Base-by-base conservation (phyloP, 2,329 filamentous ascomycete genomes). In the Aspergillus sp. region DNA sequence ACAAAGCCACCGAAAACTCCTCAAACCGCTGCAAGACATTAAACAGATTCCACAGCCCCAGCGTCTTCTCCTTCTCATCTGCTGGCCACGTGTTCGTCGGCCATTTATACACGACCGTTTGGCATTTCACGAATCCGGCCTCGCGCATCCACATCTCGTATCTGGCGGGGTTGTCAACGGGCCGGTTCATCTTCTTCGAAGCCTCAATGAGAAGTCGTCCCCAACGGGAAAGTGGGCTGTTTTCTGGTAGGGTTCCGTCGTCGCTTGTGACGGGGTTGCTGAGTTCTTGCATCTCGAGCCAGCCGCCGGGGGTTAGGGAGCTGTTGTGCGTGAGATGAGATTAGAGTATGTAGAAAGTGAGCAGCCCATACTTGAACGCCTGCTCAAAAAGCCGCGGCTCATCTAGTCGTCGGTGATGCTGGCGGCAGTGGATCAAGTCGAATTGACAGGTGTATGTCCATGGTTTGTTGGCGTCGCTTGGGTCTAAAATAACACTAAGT, bases 361-460 rank as follows among this genome's bases (percentile, higher is more conserved):
- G 24, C 4, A 26, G 9, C 13, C n/a, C 43, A 1, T 42, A 40
- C 35, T 3, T 40, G 19, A 16, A 19, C 14, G 17, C 30, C 14
- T 48, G 46, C 11, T 32, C 33, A 14, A 48, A 48, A 9, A 48
- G 16, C 13, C 11, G 8, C 19, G 26, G 46, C 22, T 48, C 46
- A 14, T 48, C 22, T 2, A 48, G 35, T 33, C 33, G 19, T 7
- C 46, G 46, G 14, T 48, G 46, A 10, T 48, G 46, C 20, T 48
- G 46, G 26, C 46, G 46, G 22, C 46, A 48, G 46, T 48, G 46
- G n/a, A 48, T 48, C 20, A 48, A 40, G 46, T 48, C 46, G 11
- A 48, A 48, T 19, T 22, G 46, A 3, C 22, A 19, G 9, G 20
- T 17, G 35, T 48, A 48, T 30, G 32, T 16, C 46, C 46, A 48